Evolutionary conservation across 768 basidiomycete genomes (phyloP), one percentile per base, ranked within the genome.

Genomic region (Lactifluus subvellereus): DNA sequence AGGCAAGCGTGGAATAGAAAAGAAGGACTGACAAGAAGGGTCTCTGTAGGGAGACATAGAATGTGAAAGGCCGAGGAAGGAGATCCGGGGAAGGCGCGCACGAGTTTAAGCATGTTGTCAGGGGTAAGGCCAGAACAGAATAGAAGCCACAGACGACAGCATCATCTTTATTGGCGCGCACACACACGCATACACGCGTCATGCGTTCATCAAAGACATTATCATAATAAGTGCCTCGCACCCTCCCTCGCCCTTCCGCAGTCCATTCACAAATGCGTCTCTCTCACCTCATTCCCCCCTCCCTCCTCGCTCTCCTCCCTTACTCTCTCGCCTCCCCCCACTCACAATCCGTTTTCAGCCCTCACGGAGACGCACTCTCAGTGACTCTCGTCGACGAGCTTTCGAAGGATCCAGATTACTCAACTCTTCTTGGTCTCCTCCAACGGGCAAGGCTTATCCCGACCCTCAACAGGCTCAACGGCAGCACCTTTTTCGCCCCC

Each of bases 401-500:
- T 66, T 82, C 77, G 43, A 75, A 75, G 0, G 91, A 95, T 69
- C 77, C 84, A 2, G 87, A 96, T 74, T 95, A 92, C 71, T 77
- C 84, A 1, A 86, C 84, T 33, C 78, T 97, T 18, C 76, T 98
- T 18, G 71, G 71, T 22, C 83, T 98, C 14, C 80, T 98, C 11
- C 94, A 96, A 73, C 82, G 84, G 14, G 82, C 96, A 4, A 86
- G 86, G 63, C 86, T 98, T 66, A 86, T 99, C 58, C 97, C 97
- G 2, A 92, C 91, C 6, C 80, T 99, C 66, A 97, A 96, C 73
- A 84, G 79, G 67, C 85, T 99, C 67, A 86, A 89, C 62, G 84
- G 79, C 45, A 82, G 82, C 71, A 97, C 97, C 32, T 73, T 99
- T 52, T 98, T 98, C 70, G 97, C 97, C 1, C 97, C 97, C 1